Evolutionary conservation across 441 rosid genomes (phyloP).

Genomic region (Kokia cookei): DNA sequence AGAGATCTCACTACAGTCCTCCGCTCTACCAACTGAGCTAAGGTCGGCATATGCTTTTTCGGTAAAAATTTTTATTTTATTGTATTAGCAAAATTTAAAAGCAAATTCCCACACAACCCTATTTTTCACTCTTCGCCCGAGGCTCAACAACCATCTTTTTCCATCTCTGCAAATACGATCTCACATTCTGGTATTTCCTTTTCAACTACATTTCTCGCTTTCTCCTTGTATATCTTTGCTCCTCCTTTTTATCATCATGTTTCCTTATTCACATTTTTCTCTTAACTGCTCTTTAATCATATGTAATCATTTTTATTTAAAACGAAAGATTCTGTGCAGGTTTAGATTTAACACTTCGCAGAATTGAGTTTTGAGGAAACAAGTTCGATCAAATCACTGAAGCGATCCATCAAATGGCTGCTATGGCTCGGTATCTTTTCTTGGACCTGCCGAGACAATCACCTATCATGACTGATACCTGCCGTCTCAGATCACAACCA

Average conservation of each 20-base stretch:
- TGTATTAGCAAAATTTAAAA: no score
- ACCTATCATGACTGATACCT: constrained; percentile 6
- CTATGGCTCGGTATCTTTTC: constrained; percentile 33
- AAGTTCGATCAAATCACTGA: background rate
- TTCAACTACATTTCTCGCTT: background rate
- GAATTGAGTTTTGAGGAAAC: background rate
- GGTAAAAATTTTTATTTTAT: background rate
- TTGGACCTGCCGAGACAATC: constrained; percentile 26
- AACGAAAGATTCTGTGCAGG: background rate
- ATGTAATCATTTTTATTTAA: no score
- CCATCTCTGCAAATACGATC: background rate
- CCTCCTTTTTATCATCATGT: background rate
- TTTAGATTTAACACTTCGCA: background rate
- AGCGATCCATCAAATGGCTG: constrained; percentile 31
- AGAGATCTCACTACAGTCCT: constrained; percentile 45
- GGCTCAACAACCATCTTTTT: background rate
- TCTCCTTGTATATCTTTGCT: no score
- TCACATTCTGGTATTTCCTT: background rate
- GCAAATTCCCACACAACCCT: background rate
- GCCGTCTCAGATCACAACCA: constrained; percentile 16
- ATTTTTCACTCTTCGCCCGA: background rate
- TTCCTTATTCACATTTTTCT: background rate
- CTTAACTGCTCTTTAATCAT: background rate
- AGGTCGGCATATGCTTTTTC: constrained; percentile 70
- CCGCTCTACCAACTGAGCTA: constrained; percentile 77